A percentile compares a stretch with the other conserved stretches of the same genome.
phyloP scores from a whole-genome alignment of 2,329 filamentous ascomycete species.

The Huntiella savannae region DNA sequence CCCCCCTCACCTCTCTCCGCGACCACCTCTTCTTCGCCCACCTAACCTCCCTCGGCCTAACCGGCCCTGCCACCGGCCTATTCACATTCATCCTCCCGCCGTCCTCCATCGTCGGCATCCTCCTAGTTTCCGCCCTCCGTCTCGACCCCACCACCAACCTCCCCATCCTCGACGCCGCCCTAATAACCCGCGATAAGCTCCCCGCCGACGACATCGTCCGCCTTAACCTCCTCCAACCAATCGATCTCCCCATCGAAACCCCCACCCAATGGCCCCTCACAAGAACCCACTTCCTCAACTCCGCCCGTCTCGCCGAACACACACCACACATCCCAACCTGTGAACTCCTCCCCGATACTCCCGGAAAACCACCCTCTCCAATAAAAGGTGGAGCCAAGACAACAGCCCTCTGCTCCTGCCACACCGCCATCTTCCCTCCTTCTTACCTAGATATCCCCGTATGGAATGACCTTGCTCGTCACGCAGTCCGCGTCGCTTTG shows the following conservation, averaged over 20 bases:
- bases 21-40: conserved; percentile 25
- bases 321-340: conserved; percentile 26
- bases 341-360: conserved; percentile 22
- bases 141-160: conserved; percentile 25
- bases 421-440: background rate
- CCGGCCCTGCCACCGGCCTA: conserved; percentile 25
- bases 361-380: conserved; percentile 23
- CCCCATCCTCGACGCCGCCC: conserved; percentile 28
- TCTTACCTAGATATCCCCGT: background rate
- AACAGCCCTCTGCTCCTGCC: background rate
- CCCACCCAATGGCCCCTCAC: conserved; percentile 30
- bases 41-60: conserved; percentile 26
- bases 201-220: conserved; percentile 24
- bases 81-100: background rate
- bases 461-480: background rate
- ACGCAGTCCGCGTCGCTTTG: background rate
- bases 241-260: conserved; percentile 21
- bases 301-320: conserved; percentile 25
- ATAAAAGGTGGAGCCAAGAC: background rate
- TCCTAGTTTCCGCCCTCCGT: conserved; percentile 25
- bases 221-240: conserved; percentile 17
- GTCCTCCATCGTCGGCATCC: conserved; percentile 2
- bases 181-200: conserved; percentile 23
- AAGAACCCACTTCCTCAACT: conserved; percentile 24
- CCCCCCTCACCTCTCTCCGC: conserved; percentile 3